These are phyloP conservation scores for Epichloe bromicola DNA, from an alignment of 2,329 filamentous ascomycete species.

Conservation along the genomic window DNA sequence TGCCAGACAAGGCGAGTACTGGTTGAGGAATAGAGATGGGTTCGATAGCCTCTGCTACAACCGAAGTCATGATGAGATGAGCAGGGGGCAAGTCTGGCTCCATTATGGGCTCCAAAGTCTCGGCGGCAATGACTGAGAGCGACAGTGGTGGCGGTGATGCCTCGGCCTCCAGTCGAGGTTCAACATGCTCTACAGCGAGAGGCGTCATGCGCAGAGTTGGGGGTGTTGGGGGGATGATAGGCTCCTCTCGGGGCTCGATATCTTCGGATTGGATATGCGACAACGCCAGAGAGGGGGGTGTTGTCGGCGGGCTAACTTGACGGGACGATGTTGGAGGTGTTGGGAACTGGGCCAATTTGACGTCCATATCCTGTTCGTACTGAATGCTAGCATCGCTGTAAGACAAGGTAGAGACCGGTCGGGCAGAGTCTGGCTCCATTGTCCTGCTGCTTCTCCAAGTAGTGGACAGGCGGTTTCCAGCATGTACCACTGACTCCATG, in stretches of 20 bases:
- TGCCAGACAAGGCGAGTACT: slow-evolving; percentile 13
- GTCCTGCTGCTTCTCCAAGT: slow-evolving; percentile 15
- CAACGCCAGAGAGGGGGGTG: slow-evolving; percentile 25
- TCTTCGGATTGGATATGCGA: slow-evolving; percentile 32
- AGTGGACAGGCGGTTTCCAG: slow-evolving; percentile 12
- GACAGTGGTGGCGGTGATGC: slow-evolving; percentile 13
- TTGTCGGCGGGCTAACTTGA: slow-evolving; percentile 16
- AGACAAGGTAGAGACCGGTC: slow-evolving; percentile 34
- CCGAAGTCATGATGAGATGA: slow-evolving; percentile 18
- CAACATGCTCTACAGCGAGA: slow-evolving; percentile 17
- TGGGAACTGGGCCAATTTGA: slow-evolving; percentile 41
- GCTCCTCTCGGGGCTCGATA: slow-evolving; percentile 30
- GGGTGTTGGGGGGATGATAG: slow-evolving; percentile 17
- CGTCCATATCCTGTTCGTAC: slow-evolving; percentile 35
- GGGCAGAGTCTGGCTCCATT: slow-evolving; percentile 17
- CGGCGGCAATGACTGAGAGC: slow-evolving; percentile 18
- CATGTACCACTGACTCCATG: slow-evolving; percentile 27
- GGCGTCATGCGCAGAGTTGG: slow-evolving; percentile 17
- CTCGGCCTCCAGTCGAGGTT: slow-evolving; percentile 16
- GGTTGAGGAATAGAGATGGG: slow-evolving; percentile 5
- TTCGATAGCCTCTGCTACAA: slow-evolving; percentile 18
- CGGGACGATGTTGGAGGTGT: slow-evolving; percentile 34
- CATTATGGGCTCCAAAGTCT: slow-evolving; percentile 22
- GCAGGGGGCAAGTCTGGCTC: slow-evolving; percentile 10
- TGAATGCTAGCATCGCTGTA: slow-evolving; percentile 42